phyloP scores from a whole-genome alignment of 2,329 filamentous ascomycete genomes.

The Colletotrichum sp. region DNA sequence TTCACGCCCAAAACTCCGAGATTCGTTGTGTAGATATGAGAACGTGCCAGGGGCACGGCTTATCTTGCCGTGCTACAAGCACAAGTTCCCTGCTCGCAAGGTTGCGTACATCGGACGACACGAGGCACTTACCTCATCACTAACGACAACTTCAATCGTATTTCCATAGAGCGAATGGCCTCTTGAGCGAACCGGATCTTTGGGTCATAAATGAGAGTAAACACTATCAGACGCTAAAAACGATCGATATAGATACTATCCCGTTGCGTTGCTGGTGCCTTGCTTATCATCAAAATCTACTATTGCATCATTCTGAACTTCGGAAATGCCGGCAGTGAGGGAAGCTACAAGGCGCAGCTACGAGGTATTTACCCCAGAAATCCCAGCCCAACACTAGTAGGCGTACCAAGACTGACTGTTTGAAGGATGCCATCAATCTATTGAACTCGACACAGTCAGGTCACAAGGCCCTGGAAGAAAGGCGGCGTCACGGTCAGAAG shows the following conservation, averaged over 20 bases:
- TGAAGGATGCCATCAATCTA: neutral
- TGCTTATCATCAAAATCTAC: neutral
- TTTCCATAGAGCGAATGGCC: neutral
- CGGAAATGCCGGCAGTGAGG: neutral
- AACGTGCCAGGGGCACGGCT: neutral
- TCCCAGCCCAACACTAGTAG: neutral
- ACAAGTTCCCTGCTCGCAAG: neutral
- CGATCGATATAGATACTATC: accelerated
- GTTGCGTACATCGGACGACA: neutral
- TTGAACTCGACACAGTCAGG: neutral
- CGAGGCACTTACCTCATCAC: neutral
- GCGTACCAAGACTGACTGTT: neutral
- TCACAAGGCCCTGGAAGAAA: neutral
- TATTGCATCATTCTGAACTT: neutral
- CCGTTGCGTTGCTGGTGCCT: neutral
- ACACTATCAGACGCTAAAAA: neutral
- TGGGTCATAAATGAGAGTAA: neutral
- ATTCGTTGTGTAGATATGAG: neutral
- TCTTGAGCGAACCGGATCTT: neutral
- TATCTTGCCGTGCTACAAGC: neutral
- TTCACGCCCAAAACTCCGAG: neutral
- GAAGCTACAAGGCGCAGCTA: neutral
- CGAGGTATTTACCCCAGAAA: neutral
- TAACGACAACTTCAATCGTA: neutral
- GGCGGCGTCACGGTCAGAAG: neutral